Evolutionary conservation across 768 basidiomycete species (phyloP).

Genomic region (Lepiota brunneoincarnata): DNA sequence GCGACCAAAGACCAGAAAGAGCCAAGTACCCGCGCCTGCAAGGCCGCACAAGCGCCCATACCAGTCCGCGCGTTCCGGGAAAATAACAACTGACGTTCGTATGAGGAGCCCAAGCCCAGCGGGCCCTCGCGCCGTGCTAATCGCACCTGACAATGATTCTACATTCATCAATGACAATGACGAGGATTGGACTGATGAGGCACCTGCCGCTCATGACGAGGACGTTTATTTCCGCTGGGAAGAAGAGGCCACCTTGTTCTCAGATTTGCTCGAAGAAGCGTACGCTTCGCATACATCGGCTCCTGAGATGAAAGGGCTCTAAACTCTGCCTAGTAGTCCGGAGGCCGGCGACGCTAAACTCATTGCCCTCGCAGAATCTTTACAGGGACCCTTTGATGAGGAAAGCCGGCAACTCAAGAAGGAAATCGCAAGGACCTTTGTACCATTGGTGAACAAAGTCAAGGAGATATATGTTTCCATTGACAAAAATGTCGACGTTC

Average conservation of each 20-base stretch:
- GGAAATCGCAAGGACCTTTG: constrained; percentile 40
- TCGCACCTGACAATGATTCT: constrained; percentile 9
- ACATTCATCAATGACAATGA: constrained; percentile 15
- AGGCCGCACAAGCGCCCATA: neutral
- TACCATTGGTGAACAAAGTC: constrained; percentile 49
- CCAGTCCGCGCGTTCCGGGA: neutral
- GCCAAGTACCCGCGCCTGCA: neutral
- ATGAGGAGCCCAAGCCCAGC: neutral
- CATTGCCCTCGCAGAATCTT: constrained; percentile 34
- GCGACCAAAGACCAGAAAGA: constrained; percentile 1
- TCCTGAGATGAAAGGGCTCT: constrained; percentile 15
- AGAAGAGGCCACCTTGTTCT: constrained; percentile 50
- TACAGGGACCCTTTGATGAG: constrained; percentile 39
- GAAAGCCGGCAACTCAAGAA: constrained; percentile 35
- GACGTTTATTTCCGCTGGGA: constrained; percentile 44
- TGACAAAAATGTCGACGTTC: constrained; percentile 34
- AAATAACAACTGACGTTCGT: neutral
- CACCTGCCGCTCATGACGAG: constrained; percentile 24
- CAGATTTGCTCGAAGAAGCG: constrained; percentile 44
- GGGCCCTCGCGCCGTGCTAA: constrained; percentile 6
- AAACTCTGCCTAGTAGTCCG: constrained; percentile 20
- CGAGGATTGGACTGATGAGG: constrained; percentile 16
- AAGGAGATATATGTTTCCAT: constrained; percentile 35
- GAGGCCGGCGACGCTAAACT: constrained; percentile 28
- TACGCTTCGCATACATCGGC: constrained; percentile 19